Evolutionary conservation across 805 yeast genomes (phyloP).

Genomic region (Cephaloascus fragrans): DNA sequence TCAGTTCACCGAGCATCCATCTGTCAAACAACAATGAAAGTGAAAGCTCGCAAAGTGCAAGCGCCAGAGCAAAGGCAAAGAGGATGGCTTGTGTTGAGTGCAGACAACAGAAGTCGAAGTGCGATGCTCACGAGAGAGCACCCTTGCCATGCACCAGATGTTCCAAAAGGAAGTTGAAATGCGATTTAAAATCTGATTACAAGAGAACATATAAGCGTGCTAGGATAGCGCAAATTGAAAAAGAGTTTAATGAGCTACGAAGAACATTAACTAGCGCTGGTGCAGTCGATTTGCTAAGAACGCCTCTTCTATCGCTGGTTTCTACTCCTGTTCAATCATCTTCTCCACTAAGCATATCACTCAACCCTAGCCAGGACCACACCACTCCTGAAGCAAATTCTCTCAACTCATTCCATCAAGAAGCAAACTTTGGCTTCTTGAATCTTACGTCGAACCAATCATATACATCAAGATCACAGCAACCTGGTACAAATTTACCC

Average conservation of each 20-base stretch:
- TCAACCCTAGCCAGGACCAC: background rate
- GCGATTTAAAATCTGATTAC: slow-evolving; percentile 71
- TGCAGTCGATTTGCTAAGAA: slow-evolving; percentile 2
- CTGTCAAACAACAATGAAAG: slow-evolving; percentile 1
- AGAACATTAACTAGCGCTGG: slow-evolving; percentile 28
- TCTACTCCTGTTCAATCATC: too few species aligned
- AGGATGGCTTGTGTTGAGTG: slow-evolving; percentile 92
- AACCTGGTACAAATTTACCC: background rate
- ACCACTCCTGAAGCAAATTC: background rate
- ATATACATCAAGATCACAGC: background rate
- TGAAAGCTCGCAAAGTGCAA: background rate
- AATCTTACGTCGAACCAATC: background rate
- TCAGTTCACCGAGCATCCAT: background rate
- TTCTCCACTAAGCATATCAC: background rate
- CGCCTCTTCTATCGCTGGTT: background rate
- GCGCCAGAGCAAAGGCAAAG: slow-evolving; percentile 18
- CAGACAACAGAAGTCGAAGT: slow-evolving; percentile 86
- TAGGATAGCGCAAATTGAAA: slow-evolving; percentile 73
- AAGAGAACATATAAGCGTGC: slow-evolving; percentile 88
- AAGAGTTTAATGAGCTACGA: slow-evolving; percentile 63
- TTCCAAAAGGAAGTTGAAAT: slow-evolving; percentile 52
- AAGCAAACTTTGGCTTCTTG: background rate
- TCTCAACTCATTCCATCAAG: background rate
- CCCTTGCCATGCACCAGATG: slow-evolving; percentile 85
- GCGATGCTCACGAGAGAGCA: slow-evolving; percentile 71